Base-by-base conservation (phyloP, 805 yeast genomes). In the Ogataea sp. region DNA sequence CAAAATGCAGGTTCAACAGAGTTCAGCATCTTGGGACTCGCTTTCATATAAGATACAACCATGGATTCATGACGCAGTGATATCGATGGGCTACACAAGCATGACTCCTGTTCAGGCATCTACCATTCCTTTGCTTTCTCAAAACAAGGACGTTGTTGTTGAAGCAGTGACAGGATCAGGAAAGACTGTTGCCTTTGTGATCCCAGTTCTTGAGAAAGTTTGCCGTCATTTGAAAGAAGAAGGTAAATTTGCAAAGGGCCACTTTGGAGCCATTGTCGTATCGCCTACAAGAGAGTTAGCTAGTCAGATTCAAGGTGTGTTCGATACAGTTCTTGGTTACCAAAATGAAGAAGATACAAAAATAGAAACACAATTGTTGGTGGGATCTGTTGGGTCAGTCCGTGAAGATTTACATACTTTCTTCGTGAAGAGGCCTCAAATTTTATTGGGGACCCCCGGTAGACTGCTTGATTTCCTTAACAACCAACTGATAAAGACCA, bases 71-170 rank as follows among this genome's bases (percentile, higher is more conserved):
- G 82, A 78, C 2, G 93, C 95, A 2, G 69, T 89, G 11, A 60
- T 65, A n/a, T 74, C 89, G 1, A 55, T 82, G 44, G 96, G 95
- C 2, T 89, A 73, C 55, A 72, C 75, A 2, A 57, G 74, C 11
- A 87, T 90, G 96, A 93, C 98, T 0, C 96, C 98, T 0, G 98
- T 93, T 0, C 98, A 93, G 56, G 97, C 98, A 0, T 77, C 97
- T 0, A 80, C 94, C 0, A 83, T 93, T 37, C 98, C 98, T 0
- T 64, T 89, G 43, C 74, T 93, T 47, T 61, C 81, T 18, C 78
- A 78, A 16, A 83, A 88, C 54, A 90, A 90, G 53, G 98, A 93
- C 61, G 96, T 93, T 3, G 93, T 93, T 8, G 97, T 88, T 1
- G 97, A 93, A 56, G 95, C 97, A 0, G 96, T 87, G 1, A 93